These are phyloP conservation scores for Saccharata proteae DNA, from an alignment of 2,329 filamentous ascomycete genomes.

Conservation along the genomic window DNA sequence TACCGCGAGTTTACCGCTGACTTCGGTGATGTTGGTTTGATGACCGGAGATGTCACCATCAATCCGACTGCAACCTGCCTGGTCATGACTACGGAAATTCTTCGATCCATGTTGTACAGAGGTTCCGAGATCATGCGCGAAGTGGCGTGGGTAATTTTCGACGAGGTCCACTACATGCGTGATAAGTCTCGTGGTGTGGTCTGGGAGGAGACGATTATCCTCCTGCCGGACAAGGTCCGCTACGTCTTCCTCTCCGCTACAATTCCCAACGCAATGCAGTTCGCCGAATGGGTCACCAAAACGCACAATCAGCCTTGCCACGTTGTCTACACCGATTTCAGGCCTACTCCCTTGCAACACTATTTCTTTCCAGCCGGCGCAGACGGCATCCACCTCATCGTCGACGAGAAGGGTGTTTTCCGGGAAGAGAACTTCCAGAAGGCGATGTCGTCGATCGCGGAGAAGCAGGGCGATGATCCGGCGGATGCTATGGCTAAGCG, in stretches of 20 bases:
- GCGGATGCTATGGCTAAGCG: slow-evolving; percentile 66
- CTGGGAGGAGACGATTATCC: slow-evolving; percentile 98
- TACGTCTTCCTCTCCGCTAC: slow-evolving; percentile 98
- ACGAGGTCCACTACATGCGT: slow-evolving; percentile 97
- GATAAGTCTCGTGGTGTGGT: slow-evolving; percentile 91
- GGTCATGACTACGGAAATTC: slow-evolving; percentile 99
- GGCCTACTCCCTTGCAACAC: slow-evolving; percentile 90
- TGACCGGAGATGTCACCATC: slow-evolving; percentile 99
- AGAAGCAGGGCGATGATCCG: slow-evolving; percentile 75
- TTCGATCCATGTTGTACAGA: slow-evolving; percentile 94
- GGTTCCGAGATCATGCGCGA: slow-evolving; percentile 99
- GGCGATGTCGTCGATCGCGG: slow-evolving; percentile 81
- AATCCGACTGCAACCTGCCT: slow-evolving; percentile 96
- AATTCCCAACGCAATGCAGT: slow-evolving; percentile 97
- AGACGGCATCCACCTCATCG: slow-evolving; percentile 84
- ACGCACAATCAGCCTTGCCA: slow-evolving; percentile 96
- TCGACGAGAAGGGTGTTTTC: slow-evolving; percentile 94
- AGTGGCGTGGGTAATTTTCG: slow-evolving; percentile 96
- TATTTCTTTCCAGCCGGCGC: slow-evolving; percentile 94
- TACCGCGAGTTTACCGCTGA: slow-evolving; percentile 92
- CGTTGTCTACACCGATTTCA: slow-evolving; percentile 97
- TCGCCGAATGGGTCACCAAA: slow-evolving; percentile 98
- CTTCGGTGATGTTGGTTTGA: slow-evolving; percentile 92
- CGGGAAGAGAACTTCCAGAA: slow-evolving; percentile 96
- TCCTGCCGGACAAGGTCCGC: slow-evolving; percentile 94